Conservation (phyloP, 2,329 filamentous ascomycete species). For the Aspergillus ustus region DNA sequence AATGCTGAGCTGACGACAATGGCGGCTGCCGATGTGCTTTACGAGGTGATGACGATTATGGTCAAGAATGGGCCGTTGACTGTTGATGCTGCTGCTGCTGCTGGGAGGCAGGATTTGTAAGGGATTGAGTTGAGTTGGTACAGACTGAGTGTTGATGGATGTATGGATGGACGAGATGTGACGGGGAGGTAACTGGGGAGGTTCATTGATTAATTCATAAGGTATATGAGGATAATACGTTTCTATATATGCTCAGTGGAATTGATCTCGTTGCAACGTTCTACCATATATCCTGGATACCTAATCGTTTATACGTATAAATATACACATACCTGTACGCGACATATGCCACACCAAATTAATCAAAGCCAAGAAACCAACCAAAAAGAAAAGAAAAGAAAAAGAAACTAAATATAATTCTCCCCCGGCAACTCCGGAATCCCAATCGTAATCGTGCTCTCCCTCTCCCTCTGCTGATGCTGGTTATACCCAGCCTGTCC, state of each 20-base stretch:
- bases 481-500: not conserved
- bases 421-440: conserved; percentile 10
- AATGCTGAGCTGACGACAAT: conserved; percentile 61
- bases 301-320: too few relatives aligned
- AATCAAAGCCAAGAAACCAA: not conserved
- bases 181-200: not conserved
- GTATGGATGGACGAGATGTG: too few relatives aligned
- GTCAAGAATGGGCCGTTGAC: conserved; percentile 73
- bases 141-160: too few relatives aligned
- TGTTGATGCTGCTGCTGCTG: not conserved
- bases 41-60: conserved; percentile 82
- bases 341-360: too few relatives aligned
- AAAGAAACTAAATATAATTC: not conserved
- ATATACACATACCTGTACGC: not conserved
- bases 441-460: not conserved
- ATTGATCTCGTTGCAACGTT: not conserved
- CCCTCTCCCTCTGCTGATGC: too few relatives aligned
- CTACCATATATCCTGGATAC: too few relatives aligned
- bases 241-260: too few relatives aligned
- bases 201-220: not conserved
- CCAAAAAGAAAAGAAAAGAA: too few relatives aligned
- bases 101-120: not conserved
- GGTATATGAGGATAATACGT: not conserved
- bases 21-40: conserved; percentile 64
- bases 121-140: too few relatives aligned